Evolutionary conservation across 345 rosid genomes (phyloP), one percentile per base, ranked within the genome.

Genomic region (Sisymbrium altissimum): DNA sequence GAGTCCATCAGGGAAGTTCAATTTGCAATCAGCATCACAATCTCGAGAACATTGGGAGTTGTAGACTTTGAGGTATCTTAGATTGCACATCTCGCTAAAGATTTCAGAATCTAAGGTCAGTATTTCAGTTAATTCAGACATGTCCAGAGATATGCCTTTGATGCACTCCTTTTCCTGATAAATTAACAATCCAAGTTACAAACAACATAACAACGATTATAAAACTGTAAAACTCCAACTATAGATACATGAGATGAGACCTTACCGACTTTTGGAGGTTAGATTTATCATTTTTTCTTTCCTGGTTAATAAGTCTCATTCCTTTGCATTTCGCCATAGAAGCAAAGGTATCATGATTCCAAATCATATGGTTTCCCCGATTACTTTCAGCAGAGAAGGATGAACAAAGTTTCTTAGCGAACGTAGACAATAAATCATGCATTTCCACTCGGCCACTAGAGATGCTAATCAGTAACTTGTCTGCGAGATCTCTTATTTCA

Each of bases 371-470:
- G 48, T 44, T 44, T 44, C 19, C 48, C 8, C 10, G 32, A 7
- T 36, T 55, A 0, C 45, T 35, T 35, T 57, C 48, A 29, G 1
- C 9, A n/a, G 66, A 13, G 8, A 25, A 12, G 12, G 18, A 25
- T 64, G 55, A 44, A 45, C 54, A 14, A 66, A 30, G 70, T 13
- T 52, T 19, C n/a, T 23, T 50, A 9, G 36, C 79, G 71, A 81
- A 59, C 25, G 71, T 78, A 53, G 49, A 62, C 8, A 73, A 25
- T 33, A 70, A 41, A 70, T 76, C 77, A 70, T 82, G 77, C 74
- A 82, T 73, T 8, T 61, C 14, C 50, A 33, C 6, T n/a, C 17
- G 36, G 7, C 27, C 12, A 21, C 40, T 1, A 0, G 8, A 7
- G 59, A 67, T 12, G 19, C 53, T 33, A 19, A 83, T 43, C 9